Evolutionary conservation across 2,329 filamentous ascomycete genomes (phyloP), one percentile per base, ranked within the genome.

Genomic region (Cercospora sesami): DNA sequence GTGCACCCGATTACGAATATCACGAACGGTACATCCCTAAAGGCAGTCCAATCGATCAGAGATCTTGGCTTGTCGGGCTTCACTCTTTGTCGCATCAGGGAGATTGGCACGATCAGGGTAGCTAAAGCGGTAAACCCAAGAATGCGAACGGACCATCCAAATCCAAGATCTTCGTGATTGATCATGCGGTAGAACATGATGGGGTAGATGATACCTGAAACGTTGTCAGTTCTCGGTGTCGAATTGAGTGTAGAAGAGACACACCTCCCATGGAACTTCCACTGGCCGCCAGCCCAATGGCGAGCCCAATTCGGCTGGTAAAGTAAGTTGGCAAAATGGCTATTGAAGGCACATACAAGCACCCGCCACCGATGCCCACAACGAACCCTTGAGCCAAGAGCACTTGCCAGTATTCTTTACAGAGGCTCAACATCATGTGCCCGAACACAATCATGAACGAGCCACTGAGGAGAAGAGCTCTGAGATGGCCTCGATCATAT

Each of bases 361-460:
- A 72, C 2, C 82, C 83, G 0, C 78, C 77, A 23, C 83, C 83
- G 12, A 83, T 76, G 26, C 83, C 83, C 58, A 83, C 80, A 72
- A 81, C 83, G 60, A 85, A 78, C 0, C 79, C 83, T 70, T 86
- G 83, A 1, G 83, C 79, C 16, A 86, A 80, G 7, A 86, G 76
- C 9, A 84, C 79, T 69, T 85, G 83, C 78, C 80, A 85, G 78
- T 83, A 85, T 57, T 77, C 69, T 2, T 74, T 78, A 66, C 82
- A 83, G 6, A 85, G 76, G 48, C 80, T 82, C 1, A 85, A 75
- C 83, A 85, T 85, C 83, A 85, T 85, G 60, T 83, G 80, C 4
- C 83, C 84, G 39, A 85, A 78, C 3, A 85, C 81, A 5, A 84
- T 75, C 53, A 84, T 68, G 67, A 84, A 75, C 9, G 79, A 78